Evolutionary conservation across 139 green algal species (phyloP).

Genomic region (Coelastrella sp.): DNA sequence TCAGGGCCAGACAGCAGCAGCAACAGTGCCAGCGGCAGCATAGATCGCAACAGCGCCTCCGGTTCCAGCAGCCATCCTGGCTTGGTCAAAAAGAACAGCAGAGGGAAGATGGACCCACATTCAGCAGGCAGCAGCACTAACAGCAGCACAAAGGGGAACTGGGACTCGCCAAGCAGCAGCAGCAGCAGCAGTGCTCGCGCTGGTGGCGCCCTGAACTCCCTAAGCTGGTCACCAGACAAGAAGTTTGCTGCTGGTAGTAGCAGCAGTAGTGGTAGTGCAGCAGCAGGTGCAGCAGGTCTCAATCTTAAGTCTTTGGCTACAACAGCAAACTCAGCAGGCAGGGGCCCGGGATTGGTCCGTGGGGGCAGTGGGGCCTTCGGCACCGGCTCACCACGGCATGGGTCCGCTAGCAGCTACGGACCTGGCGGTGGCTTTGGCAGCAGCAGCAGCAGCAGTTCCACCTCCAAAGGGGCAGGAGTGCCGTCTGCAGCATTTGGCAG

Average conservation of each 20-base stretch:
- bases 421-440: neutral
- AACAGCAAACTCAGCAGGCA: neutral
- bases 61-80: neutral
- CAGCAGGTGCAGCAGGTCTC: neutral
- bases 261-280: neutral
- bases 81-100: conserved; percentile 20
- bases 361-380: neutral
- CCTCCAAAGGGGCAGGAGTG: too few relatives aligned
- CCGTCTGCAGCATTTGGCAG: neutral
- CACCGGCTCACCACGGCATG: neutral
- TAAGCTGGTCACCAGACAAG: neutral
- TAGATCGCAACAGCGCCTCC: neutral
- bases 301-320: neutral
- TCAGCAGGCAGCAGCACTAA: conserved; percentile 18
- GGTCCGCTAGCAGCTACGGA: neutral
- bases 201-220: too few relatives aligned
- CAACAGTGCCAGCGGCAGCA: neutral
- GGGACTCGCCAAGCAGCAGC: neutral
- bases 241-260: neutral
- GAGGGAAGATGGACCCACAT: neutral
- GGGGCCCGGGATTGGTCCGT: neutral
- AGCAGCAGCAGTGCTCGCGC: neutral
- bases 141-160: neutral
- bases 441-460: neutral
- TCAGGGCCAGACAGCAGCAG: neutral